Evolutionary conservation across 805 yeast species (phyloP).

Genomic region (Pichia insulana): DNA sequence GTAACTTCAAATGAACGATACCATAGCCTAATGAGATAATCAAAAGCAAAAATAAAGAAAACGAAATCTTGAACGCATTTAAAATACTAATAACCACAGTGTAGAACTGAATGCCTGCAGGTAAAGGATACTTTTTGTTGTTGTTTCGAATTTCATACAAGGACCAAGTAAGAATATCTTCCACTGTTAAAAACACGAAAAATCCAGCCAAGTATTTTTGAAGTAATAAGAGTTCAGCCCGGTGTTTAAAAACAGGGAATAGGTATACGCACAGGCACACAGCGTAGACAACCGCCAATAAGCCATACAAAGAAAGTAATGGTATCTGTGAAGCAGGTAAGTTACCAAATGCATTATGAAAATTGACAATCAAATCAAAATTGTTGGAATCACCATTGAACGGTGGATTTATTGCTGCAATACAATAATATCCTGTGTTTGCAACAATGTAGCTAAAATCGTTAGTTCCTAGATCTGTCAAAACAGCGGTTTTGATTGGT

Average conservation of each 20-base stretch:
- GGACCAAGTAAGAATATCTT: conserved; percentile 84
- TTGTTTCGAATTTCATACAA: conserved; percentile 76
- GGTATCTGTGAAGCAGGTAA: conserved; percentile 88
- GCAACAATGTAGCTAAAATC: conserved; percentile 55
- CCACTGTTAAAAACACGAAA: conserved; percentile 72
- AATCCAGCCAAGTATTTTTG: conserved; percentile 87
- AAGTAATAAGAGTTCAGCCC: conserved; percentile 79
- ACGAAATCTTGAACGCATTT: conserved; percentile 74
- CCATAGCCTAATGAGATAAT: conserved; percentile 92
- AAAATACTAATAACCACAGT: conserved; percentile 70
- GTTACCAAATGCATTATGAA: conserved; percentile 88
- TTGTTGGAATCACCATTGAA: conserved; percentile 22
- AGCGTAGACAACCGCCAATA: conserved; percentile 74
- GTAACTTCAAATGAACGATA: conserved; percentile 80
- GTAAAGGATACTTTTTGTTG: conserved; percentile 29
- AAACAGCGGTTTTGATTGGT: conserved; percentile 46
- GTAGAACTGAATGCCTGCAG: conserved; percentile 52
- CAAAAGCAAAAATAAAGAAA: conserved; percentile 78
- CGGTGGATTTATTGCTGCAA: conserved; percentile 53
- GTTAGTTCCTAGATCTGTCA: conserved; percentile 51
- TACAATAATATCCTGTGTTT: conserved; percentile 87
- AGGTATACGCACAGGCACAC: conserved; percentile 76
- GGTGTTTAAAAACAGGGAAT: conserved; percentile 76
- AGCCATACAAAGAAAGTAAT: conserved; percentile 80
- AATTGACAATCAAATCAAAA: conserved; percentile 64